A percentile compares a stretch with the other conserved stretches of the same genome.
These are phyloP conservation scores for Pleurotus platypus DNA, from an alignment of 768 basidiomycete species.

Conservation along the genomic window DNA sequence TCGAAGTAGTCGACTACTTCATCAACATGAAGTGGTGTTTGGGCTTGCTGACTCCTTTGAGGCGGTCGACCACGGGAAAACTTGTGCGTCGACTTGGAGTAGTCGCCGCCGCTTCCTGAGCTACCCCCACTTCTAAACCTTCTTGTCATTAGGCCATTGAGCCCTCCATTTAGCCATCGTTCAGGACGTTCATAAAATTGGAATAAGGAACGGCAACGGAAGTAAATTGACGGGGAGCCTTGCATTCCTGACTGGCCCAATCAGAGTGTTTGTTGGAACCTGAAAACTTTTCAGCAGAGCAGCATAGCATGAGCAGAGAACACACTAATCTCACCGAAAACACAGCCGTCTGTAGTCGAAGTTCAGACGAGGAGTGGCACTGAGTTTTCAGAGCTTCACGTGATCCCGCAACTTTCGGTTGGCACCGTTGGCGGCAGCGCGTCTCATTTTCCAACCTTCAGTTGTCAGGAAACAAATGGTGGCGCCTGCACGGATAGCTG, in stretches of 20 bases:
- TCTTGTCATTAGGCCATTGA: background rate
- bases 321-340: too few relatives aligned
- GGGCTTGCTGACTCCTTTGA: background rate
- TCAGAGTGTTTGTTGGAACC: too few relatives aligned
- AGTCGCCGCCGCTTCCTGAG: background rate
- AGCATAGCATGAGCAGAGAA: too few relatives aligned
- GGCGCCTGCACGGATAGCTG: conserved; percentile 49
- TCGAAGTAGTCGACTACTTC: conserved; percentile 31
- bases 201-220: conserved; percentile 16
- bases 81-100: background rate
- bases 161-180: conserved; percentile 8
- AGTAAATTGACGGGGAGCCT: conserved; percentile 13
- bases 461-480: conserved; percentile 13
- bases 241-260: conserved; percentile 9
- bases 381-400: too few relatives aligned
- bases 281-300: too few relatives aligned
- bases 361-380: too few relatives aligned
- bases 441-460: background rate
- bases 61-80: conserved; percentile 4
- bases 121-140: background rate
- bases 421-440: too few relatives aligned
- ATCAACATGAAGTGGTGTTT: conserved; percentile 8
- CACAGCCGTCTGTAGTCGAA: too few relatives aligned
- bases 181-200: conserved; percentile 6
- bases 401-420: too few relatives aligned